Evolutionary conservation across 169 alveolate genomes (phyloP).

Genomic region (Babesia bovis): DNA sequence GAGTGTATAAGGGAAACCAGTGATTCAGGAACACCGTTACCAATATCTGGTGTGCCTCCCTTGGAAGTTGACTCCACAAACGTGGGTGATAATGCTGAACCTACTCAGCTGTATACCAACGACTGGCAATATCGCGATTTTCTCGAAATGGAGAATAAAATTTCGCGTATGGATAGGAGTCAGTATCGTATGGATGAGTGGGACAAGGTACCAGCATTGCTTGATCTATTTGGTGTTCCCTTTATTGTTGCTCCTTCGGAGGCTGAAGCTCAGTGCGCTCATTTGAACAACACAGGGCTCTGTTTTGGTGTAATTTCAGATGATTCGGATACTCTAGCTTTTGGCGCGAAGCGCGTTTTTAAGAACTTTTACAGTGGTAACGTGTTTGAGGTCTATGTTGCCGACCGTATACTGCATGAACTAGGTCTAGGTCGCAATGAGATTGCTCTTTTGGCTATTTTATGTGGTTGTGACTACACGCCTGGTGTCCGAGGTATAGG

Average conservation of each 20-base stretch:
- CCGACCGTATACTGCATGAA: constrained; percentile 68
- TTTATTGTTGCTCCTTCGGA: constrained; percentile 93
- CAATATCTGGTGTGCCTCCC: no score
- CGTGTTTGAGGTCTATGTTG: constrained; percentile 85
- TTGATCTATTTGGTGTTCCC: constrained; percentile 90
- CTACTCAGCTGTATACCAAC: constrained; percentile 22
- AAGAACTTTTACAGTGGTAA: constrained; percentile 86
- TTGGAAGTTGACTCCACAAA: no score
- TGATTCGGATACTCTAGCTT: constrained; percentile 92
- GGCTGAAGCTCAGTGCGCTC: constrained; percentile 95
- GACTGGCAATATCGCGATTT: constrained; percentile 16
- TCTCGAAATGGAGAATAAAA: constrained; percentile 7
- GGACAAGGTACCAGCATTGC: constrained; percentile 76
- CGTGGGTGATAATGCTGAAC: no score
- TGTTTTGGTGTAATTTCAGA: constrained; percentile 92
- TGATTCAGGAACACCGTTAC: no score
- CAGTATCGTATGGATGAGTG: constrained; percentile 58
- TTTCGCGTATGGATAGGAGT: constrained; percentile 25
- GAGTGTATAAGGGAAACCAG: no score
- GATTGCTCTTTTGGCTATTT: constrained; percentile 85
- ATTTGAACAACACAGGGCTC: constrained; percentile 72
- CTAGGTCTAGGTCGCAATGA: constrained; percentile 85
- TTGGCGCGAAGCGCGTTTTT: constrained; percentile 87
- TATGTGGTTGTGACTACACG: constrained; percentile 94
- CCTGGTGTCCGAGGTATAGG: constrained; percentile 94